Evolutionary conservation across 1,284 basidiomycete species (phyloP).

Genomic region (Heterobasidion annosum): DNA sequence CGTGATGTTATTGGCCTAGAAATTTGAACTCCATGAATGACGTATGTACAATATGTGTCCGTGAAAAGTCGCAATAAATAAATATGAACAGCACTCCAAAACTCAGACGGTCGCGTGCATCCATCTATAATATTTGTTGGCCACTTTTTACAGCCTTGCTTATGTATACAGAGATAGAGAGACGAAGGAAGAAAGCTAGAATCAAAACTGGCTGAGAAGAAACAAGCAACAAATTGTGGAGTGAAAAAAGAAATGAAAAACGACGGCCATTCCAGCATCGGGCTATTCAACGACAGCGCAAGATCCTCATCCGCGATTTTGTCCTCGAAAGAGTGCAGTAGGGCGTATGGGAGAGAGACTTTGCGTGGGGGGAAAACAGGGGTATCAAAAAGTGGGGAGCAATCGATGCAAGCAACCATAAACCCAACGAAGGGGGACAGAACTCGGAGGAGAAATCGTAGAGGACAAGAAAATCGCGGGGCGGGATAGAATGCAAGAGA

Average conservation of each 20-base stretch:
- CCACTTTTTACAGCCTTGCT: slow-evolving; percentile 27
- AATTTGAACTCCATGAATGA: too few relatives aligned
- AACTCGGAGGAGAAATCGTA: slow-evolving; percentile 4
- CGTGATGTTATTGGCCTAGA: too few relatives aligned
- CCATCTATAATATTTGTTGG: slow-evolving; percentile 27
- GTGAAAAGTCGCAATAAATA: too few relatives aligned
- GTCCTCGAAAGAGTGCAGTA: slow-evolving; percentile 10
- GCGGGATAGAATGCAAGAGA: slow-evolving; percentile 8
- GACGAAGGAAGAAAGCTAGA: slow-evolving; percentile 16
- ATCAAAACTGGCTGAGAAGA: slow-evolving; percentile 16
- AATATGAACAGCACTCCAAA: background rate
- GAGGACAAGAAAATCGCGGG: slow-evolving; percentile 5
- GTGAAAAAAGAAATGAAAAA: slow-evolving; percentile 13
- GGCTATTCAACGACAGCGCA: slow-evolving; percentile 14
- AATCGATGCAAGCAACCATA: slow-evolving; percentile 10
- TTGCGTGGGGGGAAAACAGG: slow-evolving; percentile 10
- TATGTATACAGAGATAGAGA: slow-evolving; percentile 23
- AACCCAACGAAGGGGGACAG: slow-evolving; percentile 5
- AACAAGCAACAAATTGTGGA: slow-evolving; percentile 18
- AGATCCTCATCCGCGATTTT: slow-evolving; percentile 11
- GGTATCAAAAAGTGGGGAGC: slow-evolving; percentile 6
- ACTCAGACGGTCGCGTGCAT: background rate
- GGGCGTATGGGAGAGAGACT: slow-evolving; percentile 7
- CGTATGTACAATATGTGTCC: too few relatives aligned
- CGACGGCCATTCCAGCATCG: slow-evolving; percentile 26